These are phyloP conservation scores for Chlorella sorokiniana DNA, from an alignment of 139 green algal species.

Conservation along the genomic window DNA sequence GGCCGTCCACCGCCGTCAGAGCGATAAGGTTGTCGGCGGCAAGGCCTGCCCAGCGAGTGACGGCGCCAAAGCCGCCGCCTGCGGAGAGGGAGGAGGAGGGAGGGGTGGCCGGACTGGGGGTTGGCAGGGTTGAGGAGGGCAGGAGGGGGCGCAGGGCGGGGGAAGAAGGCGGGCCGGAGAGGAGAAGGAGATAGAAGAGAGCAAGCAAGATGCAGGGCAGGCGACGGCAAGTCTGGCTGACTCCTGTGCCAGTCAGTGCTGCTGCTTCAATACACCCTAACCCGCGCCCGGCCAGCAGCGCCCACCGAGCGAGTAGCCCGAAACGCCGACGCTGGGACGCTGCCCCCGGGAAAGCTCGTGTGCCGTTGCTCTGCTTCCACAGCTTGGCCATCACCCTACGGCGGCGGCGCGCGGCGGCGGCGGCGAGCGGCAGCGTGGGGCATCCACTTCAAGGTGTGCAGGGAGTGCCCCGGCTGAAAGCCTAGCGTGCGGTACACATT, in stretches of 20 bases:
- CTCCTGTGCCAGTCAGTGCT: neutral
- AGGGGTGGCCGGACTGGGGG: neutral
- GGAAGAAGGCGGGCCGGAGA: neutral
- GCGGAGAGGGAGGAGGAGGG: no score
- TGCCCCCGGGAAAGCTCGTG: neutral
- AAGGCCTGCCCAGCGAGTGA: neutral
- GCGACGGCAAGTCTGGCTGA: no score
- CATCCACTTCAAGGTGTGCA: neutral
- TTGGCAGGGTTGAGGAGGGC: neutral
- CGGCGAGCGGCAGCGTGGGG: neutral
- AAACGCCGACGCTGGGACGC: neutral
- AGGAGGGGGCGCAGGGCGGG: neutral
- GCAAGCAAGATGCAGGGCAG: no score
- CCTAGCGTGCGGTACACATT: neutral
- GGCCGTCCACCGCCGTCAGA: neutral
- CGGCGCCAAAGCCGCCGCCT: neutral
- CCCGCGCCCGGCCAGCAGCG: no score
- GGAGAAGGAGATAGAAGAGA: no score
- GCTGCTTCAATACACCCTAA: neutral
- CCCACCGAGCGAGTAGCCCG: neutral
- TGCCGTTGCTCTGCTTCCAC: conserved; percentile 12
- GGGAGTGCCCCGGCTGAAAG: neutral
- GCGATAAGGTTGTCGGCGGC: neutral
- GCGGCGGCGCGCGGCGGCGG: no score
- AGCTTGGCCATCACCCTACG: conserved; percentile 1